Evolutionary conservation across 306 rosid species (phyloP).

Genomic region (Elaeagnus macrophylla): DNA sequence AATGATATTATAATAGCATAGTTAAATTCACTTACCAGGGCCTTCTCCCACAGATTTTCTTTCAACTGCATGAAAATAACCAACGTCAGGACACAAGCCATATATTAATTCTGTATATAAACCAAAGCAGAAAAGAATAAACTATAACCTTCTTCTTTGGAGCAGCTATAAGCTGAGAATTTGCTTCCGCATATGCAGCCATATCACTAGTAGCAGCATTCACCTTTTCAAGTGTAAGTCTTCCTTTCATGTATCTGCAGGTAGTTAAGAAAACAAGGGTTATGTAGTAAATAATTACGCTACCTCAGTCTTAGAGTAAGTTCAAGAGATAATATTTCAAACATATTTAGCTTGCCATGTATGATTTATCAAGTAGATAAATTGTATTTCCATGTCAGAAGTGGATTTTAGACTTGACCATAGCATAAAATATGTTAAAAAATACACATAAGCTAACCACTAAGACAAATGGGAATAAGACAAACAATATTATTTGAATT

Average conservation of each 20-base stretch:
- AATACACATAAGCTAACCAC: too few relatives aligned
- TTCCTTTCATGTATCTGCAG: constrained; percentile 88
- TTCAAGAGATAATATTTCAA: too few relatives aligned
- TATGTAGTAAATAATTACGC: neutral
- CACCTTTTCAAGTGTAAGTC: constrained; percentile 86
- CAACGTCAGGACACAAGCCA: constrained; percentile 21
- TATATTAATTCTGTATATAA: constrained; percentile 1
- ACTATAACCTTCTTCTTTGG: constrained; percentile 68
- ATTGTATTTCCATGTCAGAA: too few relatives aligned
- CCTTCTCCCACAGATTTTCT: constrained; percentile 72
- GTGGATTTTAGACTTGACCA: too few relatives aligned
- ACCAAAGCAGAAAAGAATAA: constrained; percentile 16
- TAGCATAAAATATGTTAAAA: too few relatives aligned
- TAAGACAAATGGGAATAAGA: too few relatives aligned
- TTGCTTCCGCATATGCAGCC: constrained; percentile 81
- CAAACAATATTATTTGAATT: too few relatives aligned
- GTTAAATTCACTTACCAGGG: constrained; percentile 56
- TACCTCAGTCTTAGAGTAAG: neutral
- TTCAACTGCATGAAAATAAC: constrained; percentile 49
- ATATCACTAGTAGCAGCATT: constrained; percentile 77
- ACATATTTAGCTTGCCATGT: too few relatives aligned
- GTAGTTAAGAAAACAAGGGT: neutral
- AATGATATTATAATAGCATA: neutral
- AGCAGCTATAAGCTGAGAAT: constrained; percentile 57
- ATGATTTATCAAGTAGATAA: too few relatives aligned